phyloP scores from a whole-genome alignment of 805 yeast genomes.

The Ogataea trehalophila region DNA sequence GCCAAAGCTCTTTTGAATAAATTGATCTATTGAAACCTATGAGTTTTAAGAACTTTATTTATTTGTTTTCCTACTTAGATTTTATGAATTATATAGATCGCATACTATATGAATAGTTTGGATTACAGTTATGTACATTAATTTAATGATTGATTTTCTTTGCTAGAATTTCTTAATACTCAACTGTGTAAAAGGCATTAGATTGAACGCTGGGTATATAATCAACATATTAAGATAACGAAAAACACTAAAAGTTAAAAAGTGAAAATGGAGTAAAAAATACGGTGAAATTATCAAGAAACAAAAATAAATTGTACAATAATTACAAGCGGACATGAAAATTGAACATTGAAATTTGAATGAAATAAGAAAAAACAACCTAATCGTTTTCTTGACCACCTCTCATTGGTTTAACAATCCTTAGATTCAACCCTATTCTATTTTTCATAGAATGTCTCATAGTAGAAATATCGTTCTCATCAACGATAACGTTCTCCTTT shows the following conservation, averaged over 20 bases:
- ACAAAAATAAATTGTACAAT: too few relatives aligned
- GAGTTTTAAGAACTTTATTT: neutral
- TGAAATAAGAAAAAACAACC: neutral
- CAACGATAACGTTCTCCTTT: constrained; percentile 15
- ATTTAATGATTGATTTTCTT: too few relatives aligned
- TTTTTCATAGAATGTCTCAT: constrained; percentile 12
- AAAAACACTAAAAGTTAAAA: neutral
- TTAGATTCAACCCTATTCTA: constrained; percentile 47
- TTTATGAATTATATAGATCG: too few relatives aligned
- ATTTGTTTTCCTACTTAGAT: neutral
- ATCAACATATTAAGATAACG: neutral
- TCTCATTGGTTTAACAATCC: constrained; percentile 46
- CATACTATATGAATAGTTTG: too few relatives aligned
- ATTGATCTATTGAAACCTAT: too few relatives aligned
- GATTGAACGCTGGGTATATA: too few relatives aligned
- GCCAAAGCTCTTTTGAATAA: constrained; percentile 56
- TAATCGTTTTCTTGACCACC: constrained; percentile 21
- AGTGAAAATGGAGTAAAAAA: neutral
- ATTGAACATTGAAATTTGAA: neutral
- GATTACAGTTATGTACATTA: too few relatives aligned
- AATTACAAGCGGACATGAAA: too few relatives aligned
- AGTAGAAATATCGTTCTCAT: constrained; percentile 4
- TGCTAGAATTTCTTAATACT: too few relatives aligned
- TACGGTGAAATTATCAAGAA: too few relatives aligned
- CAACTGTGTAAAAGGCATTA: too few relatives aligned